A percentile compares a stretch with the other conserved stretches of the same genome.
Evolutionary conservation across 345 rosid genomes (phyloP).

Genomic region (Limnanthes douglasii): DNA sequence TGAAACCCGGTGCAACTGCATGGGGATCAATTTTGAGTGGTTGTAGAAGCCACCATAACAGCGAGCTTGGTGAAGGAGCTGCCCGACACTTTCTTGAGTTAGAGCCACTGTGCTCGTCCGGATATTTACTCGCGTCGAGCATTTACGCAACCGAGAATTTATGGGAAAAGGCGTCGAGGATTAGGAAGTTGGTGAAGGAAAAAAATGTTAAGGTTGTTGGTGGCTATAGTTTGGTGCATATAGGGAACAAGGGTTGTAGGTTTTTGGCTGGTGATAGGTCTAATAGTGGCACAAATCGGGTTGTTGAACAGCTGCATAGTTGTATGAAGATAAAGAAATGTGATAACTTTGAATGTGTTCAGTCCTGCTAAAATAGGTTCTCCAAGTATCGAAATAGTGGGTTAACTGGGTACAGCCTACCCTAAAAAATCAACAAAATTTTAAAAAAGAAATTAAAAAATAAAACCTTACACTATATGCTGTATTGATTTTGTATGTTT

Average conservation of each 20-base stretch:
- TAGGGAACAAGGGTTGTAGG: constrained; percentile 15
- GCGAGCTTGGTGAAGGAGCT: constrained; percentile 20
- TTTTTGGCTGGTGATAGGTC: constrained; percentile 42
- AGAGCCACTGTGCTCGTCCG: constrained; percentile 38
- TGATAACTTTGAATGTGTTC: too few species aligned
- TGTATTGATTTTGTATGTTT: too few species aligned
- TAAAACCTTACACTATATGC: too few species aligned
- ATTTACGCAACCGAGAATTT: constrained; percentile 32
- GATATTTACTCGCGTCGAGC: constrained; percentile 46
- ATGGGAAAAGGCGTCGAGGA: constrained; percentile 31
- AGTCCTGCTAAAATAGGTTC: too few species aligned
- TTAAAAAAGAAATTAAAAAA: too few species aligned
- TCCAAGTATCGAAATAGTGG: too few species aligned
- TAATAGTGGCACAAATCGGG: constrained; percentile 9
- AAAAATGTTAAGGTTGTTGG: constrained; percentile 25
- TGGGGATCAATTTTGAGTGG: constrained; percentile 60
- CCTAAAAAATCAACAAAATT: too few species aligned
- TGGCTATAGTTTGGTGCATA: constrained; percentile 44
- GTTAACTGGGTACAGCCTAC: too few species aligned
- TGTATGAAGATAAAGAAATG: constrained; percentile 16
- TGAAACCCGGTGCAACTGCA: constrained; percentile 29
- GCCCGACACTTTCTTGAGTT: constrained; percentile 30
- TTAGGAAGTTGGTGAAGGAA: constrained; percentile 44
- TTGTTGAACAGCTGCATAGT: constrained; percentile 19
- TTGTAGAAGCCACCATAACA: constrained; percentile 31